These are phyloP conservation scores for Jatropha curcas DNA, from an alignment of 345 rosid genomes.

Conservation along the genomic window DNA sequence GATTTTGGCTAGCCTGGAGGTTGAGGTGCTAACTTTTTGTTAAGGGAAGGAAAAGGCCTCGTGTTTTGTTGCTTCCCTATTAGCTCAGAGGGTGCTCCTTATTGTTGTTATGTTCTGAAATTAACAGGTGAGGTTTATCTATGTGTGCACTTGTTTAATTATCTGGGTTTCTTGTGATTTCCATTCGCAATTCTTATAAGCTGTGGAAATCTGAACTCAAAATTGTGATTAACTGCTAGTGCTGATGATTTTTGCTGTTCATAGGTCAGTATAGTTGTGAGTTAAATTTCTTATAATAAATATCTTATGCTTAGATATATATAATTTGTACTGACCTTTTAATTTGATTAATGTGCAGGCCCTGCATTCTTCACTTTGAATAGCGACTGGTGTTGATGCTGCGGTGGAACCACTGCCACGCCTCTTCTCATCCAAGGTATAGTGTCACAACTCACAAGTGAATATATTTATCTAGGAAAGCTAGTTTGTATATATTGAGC, in stretches of 20 bases:
- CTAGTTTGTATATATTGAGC: too few species aligned
- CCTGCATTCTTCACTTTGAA: slow-evolving; percentile 29
- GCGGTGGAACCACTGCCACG: slow-evolving; percentile 32
- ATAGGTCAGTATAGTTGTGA: not conserved
- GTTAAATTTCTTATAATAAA: slow-evolving; percentile 12
- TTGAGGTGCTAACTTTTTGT: too few species aligned
- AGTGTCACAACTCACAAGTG: slow-evolving; percentile 2
- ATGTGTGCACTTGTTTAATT: too few species aligned
- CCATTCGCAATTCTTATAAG: too few species aligned
- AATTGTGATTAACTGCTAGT: slow-evolving; percentile 14
- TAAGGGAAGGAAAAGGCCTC: too few species aligned
- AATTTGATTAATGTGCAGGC: slow-evolving; percentile 23
- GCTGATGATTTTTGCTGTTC: not conserved
- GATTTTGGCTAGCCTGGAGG: too few species aligned
- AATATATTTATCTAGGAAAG: not conserved
- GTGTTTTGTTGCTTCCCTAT: too few species aligned
- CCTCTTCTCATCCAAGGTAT: slow-evolving; percentile 55
- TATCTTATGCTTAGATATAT: not conserved
- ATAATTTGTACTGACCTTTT: not conserved
- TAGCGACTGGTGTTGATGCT: slow-evolving; percentile 56
- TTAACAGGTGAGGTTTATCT: too few species aligned
- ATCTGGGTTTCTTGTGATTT: too few species aligned
- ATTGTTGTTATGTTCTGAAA: too few species aligned
- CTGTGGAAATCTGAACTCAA: too few species aligned
- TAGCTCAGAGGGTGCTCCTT: too few species aligned